A percentile compares a stretch with the other conserved stretches of the same genome.
phyloP scores from a whole-genome alignment of 106 monocot species.

The Dendrobium chrysotoxum region DNA sequence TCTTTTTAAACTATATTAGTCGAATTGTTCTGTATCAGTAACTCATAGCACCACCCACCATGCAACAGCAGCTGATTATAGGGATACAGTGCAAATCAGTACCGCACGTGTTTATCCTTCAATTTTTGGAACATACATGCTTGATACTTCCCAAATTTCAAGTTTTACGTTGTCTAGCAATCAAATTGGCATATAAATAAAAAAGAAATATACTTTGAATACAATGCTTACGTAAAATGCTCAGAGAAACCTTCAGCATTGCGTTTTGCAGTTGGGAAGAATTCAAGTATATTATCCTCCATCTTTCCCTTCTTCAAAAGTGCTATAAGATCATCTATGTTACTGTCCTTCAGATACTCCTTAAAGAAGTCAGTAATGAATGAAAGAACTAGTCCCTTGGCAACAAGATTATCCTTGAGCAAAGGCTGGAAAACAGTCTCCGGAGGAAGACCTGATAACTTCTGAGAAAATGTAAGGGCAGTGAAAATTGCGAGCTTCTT shows the following conservation, averaged over 20 bases:
- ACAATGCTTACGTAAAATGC: constrained; percentile 74
- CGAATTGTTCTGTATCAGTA: neutral
- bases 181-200: neutral
- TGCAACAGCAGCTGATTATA: no score
- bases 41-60: neutral
- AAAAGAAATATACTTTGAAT: constrained; percentile 3
- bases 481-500: constrained; percentile 90
- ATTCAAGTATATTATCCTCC: constrained; percentile 91
- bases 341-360: constrained; percentile 77
- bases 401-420: constrained; percentile 93
- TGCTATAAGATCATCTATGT: constrained; percentile 83
- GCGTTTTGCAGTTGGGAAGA: constrained; percentile 80
- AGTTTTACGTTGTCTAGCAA: no score
- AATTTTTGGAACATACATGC: neutral
- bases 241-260: constrained; percentile 73
- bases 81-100: neutral
- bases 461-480: constrained; percentile 95
- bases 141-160: no score
- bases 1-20: neutral
- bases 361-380: constrained; percentile 95
- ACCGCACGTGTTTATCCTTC: neutral
- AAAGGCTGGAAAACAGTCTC: constrained; percentile 95
- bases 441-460: constrained; percentile 86
- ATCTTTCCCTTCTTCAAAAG: constrained; percentile 87
- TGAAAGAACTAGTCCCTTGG: constrained; percentile 87